Percentiles rank a stretch among this genome's conserved stretches.
These are phyloP conservation scores for Leptodermis oblonga DNA, from an alignment of 257 asterid genomes.

Conservation along the genomic window DNA sequence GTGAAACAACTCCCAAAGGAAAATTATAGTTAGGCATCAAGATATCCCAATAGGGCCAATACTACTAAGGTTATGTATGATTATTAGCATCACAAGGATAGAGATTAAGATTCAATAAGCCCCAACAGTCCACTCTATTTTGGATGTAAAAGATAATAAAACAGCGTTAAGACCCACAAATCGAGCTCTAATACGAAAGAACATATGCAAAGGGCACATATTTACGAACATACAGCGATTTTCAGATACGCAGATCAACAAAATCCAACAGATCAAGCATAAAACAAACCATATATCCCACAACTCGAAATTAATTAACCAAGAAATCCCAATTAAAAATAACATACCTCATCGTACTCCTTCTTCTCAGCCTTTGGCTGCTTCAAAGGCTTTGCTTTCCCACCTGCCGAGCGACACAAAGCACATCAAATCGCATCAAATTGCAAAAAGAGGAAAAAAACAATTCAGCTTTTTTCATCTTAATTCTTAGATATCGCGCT, in stretches of 20 bases:
- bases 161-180: background rate
- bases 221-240: background rate
- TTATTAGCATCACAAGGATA: background rate
- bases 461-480: background rate
- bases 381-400: slow-evolving; percentile 43
- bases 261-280: background rate
- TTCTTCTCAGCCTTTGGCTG: slow-evolving; percentile 34
- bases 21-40: background rate
- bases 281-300: background rate
- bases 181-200: background rate
- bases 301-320: background rate
- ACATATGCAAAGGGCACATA: background rate
- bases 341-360: slow-evolving; percentile 28
- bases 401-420: slow-evolving; percentile 24
- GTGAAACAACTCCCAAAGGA: background rate
- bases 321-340: background rate
- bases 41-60: too few species aligned
- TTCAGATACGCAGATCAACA: background rate
- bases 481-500: background rate
- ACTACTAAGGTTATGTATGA: too few species aligned
- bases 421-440: background rate
- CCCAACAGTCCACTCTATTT: background rate
- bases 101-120: background rate
- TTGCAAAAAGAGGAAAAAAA: background rate
- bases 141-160: background rate